phyloP scores from a whole-genome alignment of 1,139 yeast species.

The Suhomyces anneliseae region DNA sequence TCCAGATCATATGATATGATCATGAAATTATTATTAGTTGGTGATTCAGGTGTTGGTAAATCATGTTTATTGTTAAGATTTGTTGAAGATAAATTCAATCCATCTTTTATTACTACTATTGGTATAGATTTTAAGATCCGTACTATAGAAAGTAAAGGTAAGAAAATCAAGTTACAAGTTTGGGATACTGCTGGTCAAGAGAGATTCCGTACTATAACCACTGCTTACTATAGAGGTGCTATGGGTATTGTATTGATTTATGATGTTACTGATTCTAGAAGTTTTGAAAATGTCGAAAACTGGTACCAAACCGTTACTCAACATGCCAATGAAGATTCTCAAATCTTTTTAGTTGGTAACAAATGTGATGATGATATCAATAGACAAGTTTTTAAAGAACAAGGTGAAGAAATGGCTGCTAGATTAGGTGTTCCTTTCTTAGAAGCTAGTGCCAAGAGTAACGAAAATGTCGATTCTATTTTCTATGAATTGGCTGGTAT shows the following conservation, averaged over 20 bases:
- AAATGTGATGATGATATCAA: slow-evolving; percentile 85
- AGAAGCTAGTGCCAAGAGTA: slow-evolving; percentile 95
- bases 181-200: slow-evolving; percentile 99
- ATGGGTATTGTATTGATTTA: slow-evolving; percentile 96
- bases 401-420: slow-evolving; percentile 87
- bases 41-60: slow-evolving; percentile 95
- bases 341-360: slow-evolving; percentile 89
- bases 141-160: slow-evolving; percentile 91
- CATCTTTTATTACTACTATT: slow-evolving; percentile 93
- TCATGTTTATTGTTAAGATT: slow-evolving; percentile 91
- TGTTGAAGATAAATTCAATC: slow-evolving; percentile 96
- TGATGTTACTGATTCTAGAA: slow-evolving; percentile 93
- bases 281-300: slow-evolving; percentile 80
- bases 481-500: slow-evolving; percentile 88
- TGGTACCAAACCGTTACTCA: slow-evolving; percentile 96
- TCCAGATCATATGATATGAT: slow-evolving; percentile 90
- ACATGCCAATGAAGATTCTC: slow-evolving; percentile 95
- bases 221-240: slow-evolving; percentile 98
- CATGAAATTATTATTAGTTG: slow-evolving; percentile 89
- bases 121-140: slow-evolving; percentile 98
- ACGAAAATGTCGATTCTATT: slow-evolving; percentile 86
- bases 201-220: slow-evolving; percentile 95
- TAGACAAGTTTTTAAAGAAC: slow-evolving; percentile 77
- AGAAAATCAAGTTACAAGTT: slow-evolving; percentile 89
- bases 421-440: slow-evolving; percentile 87